Evolutionary conservation across 306 rosid species (phyloP), one percentile per base, ranked within the genome.

Genomic region (Vicia villosa): DNA sequence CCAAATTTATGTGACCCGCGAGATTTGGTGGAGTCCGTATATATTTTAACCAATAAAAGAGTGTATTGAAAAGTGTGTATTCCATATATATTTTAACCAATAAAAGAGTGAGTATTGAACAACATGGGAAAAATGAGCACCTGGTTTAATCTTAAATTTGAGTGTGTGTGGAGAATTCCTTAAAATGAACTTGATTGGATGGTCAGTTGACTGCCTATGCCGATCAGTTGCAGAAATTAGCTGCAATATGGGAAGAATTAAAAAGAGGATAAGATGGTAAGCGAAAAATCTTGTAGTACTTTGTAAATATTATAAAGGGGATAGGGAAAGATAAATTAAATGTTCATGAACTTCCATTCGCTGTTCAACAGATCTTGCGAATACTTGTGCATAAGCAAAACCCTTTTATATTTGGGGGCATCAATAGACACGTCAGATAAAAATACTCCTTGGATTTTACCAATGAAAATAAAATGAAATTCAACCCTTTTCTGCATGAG

Each of bases 91-190:
- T 34, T 34, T 34, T 7, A 34, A 34, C 38, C 38, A 34, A 34
- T 7, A 34, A 34, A 34, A 34, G 10, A 34, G 38, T 34, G 37
- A 6, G 3, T 24, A 4, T 22, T 17, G 24, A 40, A 30, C 10
- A 70, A 68, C 59, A 10, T 7, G 75, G 41, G 34, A 74, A 26
- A 80, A 41, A 80, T 30, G 15, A 50, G 43, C 77, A 94, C 98
- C 97, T 84, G 97, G 87, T 81, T 90, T 90, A 66, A 94, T 90
- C 86, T 94, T 94, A 85, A 94, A 94, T 76, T 84, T 87, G 80
- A 88, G 96, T 24, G 90, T 72, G 77, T 74, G 41, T 5, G 96
- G 98, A 54, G 40, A 82, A 73, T 90, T 89, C 81, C 98, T 88
- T 72, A 88, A 79, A 72, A 91, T 88, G 87, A 94, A 94, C 86